Evolutionary conservation across 2,329 filamentous ascomycete species (phyloP).

Genomic region (Polychaeton citri): DNA sequence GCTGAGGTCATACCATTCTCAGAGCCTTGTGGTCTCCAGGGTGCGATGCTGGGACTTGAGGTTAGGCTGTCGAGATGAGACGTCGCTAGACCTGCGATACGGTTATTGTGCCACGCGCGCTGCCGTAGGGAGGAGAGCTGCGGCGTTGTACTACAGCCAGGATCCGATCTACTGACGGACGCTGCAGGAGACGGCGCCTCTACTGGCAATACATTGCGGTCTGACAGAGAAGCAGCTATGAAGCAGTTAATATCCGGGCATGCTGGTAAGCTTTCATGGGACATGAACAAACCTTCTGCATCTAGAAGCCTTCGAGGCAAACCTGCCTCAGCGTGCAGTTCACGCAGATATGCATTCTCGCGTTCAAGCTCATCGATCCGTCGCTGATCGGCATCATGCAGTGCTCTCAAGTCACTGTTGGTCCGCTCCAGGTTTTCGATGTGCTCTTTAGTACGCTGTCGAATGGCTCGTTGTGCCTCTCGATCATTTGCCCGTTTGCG

Average conservation of each 20-base stretch:
- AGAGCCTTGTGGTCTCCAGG: neutral
- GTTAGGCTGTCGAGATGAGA: neutral
- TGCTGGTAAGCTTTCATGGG: too few relatives aligned
- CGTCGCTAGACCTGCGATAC: neutral
- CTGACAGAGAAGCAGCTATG: neutral
- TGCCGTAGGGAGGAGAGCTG: neutral
- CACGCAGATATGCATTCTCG: constrained; percentile 40
- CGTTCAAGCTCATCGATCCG: constrained; percentile 42
- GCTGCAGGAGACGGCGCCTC: neutral
- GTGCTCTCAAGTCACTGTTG: constrained; percentile 38
- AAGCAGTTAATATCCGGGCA: too few relatives aligned
- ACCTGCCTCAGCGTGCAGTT: constrained; percentile 33
- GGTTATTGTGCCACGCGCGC: neutral
- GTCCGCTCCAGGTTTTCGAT: constrained; percentile 44
- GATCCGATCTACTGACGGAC: neutral
- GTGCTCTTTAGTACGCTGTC: constrained; percentile 45
- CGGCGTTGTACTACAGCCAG: neutral
- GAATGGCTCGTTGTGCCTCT: constrained; percentile 46
- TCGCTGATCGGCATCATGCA: constrained; percentile 34
- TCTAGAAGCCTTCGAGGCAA: constrained; percentile 8
- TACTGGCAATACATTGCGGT: neutral
- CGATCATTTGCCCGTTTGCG: constrained; percentile 48
- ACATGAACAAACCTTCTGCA: neutral
- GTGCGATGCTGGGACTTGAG: neutral
- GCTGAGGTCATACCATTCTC: neutral